Evolutionary conservation across 2,329 filamentous ascomycete species (phyloP).

Genomic region (Diaporthe sp.): DNA sequence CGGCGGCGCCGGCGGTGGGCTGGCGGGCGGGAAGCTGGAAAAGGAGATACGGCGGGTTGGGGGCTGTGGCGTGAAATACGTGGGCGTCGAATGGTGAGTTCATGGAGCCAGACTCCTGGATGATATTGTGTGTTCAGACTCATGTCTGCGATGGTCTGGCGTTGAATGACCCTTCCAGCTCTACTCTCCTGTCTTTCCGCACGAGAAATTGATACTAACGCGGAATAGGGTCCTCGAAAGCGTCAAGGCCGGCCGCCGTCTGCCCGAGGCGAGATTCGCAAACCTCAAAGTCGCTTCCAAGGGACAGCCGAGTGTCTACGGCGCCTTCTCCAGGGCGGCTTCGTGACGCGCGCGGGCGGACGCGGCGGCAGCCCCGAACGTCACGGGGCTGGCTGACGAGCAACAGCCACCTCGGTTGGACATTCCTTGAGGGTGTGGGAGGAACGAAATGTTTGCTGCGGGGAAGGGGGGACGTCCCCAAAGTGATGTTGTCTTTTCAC

Average conservation of each 20-base stretch:
- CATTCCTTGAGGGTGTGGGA: neutral
- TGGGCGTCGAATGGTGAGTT: conserved; percentile 82
- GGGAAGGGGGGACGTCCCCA: neutral
- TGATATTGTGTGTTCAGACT: no score
- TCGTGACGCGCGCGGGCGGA: neutral
- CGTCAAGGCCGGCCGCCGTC: conserved; percentile 79
- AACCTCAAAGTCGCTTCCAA: conserved; percentile 72
- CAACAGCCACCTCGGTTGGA: conserved; percentile 15
- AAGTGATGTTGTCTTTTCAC: conserved; percentile 13
- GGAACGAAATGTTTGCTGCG: conserved; percentile 37
- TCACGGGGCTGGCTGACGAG: conserved; percentile 3
- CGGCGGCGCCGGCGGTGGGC: conserved; percentile 77
- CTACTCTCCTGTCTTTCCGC: neutral
- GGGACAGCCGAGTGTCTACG: conserved; percentile 76
- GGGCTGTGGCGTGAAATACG: conserved; percentile 81
- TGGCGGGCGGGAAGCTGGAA: conserved; percentile 84
- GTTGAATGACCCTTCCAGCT: neutral
- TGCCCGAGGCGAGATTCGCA: conserved; percentile 81
- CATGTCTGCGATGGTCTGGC: neutral
- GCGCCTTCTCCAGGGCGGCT: conserved; percentile 48
- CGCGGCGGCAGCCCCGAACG: neutral
- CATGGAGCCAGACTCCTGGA: no score
- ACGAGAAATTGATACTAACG: neutral
- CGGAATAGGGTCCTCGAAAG: conserved; percentile 81
- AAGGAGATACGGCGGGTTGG: conserved; percentile 79